A percentile compares a stretch with the other conserved stretches of the same genome.
phyloP scores from a whole-genome alignment of 306 rosid genomes.

The Pueraria montana region DNA sequence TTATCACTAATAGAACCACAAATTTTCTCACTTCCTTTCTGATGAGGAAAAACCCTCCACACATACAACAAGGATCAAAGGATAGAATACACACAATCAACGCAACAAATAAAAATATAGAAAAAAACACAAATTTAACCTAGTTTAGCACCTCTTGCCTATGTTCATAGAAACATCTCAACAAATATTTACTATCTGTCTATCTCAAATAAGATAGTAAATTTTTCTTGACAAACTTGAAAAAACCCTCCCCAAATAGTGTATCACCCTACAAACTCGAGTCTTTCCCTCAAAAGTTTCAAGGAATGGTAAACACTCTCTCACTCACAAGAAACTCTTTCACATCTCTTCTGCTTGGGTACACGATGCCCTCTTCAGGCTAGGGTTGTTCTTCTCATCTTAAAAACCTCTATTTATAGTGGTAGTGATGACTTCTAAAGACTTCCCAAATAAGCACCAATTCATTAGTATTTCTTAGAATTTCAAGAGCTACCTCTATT shows the following conservation, averaged over 20 bases:
- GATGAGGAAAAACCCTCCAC: neutral
- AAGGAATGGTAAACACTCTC: neutral
- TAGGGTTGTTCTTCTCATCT: neutral
- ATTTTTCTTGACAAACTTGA: neutral
- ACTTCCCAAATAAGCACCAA: neutral
- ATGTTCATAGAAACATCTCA: neutral
- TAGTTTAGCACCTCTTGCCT: neutral
- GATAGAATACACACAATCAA: neutral
- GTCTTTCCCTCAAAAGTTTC: neutral
- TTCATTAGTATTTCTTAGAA: neutral
- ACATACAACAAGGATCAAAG: neutral
- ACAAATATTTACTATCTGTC: neutral
- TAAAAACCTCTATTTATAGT: neutral
- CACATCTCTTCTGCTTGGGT: neutral
- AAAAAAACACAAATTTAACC: neutral
- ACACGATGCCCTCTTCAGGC: neutral
- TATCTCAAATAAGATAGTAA: neutral
- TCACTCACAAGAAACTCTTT: neutral
- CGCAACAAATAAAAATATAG: neutral
- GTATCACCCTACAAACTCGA: neutral
- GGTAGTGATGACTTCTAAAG: neutral
- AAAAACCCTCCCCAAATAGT: neutral
- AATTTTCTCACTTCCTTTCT: conserved; percentile 6
- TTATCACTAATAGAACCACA: conserved; percentile 32
- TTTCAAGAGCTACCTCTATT: neutral